Base-by-base conservation (phyloP, 257 asterid genomes). In the Solanum chmielewskii region DNA sequence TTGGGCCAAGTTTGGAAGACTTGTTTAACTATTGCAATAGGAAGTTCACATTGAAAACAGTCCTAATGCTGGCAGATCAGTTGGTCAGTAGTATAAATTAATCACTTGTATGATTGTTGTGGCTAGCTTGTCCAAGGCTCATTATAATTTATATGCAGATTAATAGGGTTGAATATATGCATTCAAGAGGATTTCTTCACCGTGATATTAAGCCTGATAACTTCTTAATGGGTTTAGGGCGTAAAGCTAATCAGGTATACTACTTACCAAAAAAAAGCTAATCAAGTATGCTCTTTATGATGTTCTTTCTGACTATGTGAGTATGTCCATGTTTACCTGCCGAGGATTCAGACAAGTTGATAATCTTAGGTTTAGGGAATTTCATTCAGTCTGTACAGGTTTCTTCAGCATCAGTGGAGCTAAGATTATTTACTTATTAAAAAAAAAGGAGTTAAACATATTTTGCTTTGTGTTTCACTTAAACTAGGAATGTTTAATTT, bases 181-280 rank as follows among this genome's bases (percentile, higher is more conserved):
- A 95, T 88, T 91, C 98, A n/a, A 90, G 94, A 92, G 98, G 98
- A 69, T 95, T 95, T 92, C 96, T 95, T 90, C 98, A 95, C 91
- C 98, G 98, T 78, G 98, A 95, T 86, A 93, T 95, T 88, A 95
- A 95, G 93, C 98, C 98, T 37, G 98, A 95, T 88, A 95, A 95
- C 91, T 95, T 95, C 90, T 89, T 95, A 88, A 95, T 95, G 98
- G 98, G 98, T 47, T 87, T 95, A 88, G 98, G 98, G 77, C 98
- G 96, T 80, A 94, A 95, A 91, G 97, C 98, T 52, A 94, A 94
- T 90, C 98, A 95, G 98, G 98, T 95, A 87, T 92, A 31, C 70
- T 62, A 62, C 70, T 62, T 62, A n/a, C 70, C 8, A 11, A n/a
- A n/a, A 62, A 62, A n/a, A 95, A 90, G 95, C 98, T 44, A 94